Evolutionary conservation across 2,329 filamentous ascomycete species (phyloP), one percentile per base, ranked within the genome.

Genomic region (Aspergillus chevalieri): DNA sequence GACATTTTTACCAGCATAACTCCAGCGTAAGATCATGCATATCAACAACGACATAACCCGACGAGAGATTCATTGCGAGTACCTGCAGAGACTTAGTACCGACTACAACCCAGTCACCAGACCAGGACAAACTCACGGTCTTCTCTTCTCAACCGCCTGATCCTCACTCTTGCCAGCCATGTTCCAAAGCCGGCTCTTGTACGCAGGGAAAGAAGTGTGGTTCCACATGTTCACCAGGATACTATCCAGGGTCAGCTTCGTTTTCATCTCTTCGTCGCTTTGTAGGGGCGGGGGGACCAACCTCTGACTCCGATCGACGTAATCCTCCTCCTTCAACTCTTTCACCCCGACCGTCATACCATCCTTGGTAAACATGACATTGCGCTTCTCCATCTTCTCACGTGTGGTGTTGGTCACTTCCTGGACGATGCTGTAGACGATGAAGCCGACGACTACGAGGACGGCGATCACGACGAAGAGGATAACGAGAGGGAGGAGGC

Each of bases 301-400:
- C 74, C 71, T 78, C 67, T 85, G 82, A 43, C 79, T 82, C 64
- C 68, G 75, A 61, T 84, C 81, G 56, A 77, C 75, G 58, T 82
- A 80, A 30, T 79, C 74, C 69, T 85, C 82, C 4, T 76, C 71
- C 22, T 68, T 70, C 9, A 81, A 57, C 57, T 83, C 77, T 65
- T 79, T 82, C 42, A 84, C 76, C 1, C 78, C 78, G 7, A 85
- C 80, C 54, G 78, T 78, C 56, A 81, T 75, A 19, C 82, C 82
- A 42, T 83, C 81, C 60, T 78, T 80, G 2, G 77, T 77, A 61
- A 84, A 78, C 9, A 73, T 67, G 34, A 85, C 74, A 55, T 85
- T 77, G 65, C 81, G 81, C 72, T 81, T 81, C 68, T 84, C 80
- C 77, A 85, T 79, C 57, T 81, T 80, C 61, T 78, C 74, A 42